A percentile compares a stretch with the other conserved stretches of the same genome.
Conservation (phyloP, 2,329 filamentous ascomycete genomes). For the Botryotinia calthae region DNA sequence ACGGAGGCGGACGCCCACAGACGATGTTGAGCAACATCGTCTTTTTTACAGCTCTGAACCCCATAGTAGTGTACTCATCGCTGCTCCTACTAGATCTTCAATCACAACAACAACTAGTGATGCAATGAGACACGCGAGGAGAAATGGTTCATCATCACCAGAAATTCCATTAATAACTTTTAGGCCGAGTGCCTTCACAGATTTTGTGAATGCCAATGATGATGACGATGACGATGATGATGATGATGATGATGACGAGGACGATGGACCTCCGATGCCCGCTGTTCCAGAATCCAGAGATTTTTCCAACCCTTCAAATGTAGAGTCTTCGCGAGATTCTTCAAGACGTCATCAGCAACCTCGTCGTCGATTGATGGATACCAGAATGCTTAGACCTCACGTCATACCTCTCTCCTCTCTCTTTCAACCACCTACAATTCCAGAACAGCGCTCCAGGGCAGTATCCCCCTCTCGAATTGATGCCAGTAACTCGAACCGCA, state of each 20-base stretch:
- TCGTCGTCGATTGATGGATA: neutral
- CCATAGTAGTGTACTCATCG: neutral
- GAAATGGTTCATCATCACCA: neutral
- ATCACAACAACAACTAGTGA: neutral
- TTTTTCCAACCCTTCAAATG: conserved; percentile 23
- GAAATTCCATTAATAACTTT: conserved; percentile 23
- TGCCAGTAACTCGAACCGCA: neutral
- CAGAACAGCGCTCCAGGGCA: neutral
- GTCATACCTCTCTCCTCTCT: conserved; percentile 30
- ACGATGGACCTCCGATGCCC: conserved; percentile 33
- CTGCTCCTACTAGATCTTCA: neutral
- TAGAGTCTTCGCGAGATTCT: conserved; percentile 22
- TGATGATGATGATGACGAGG: conserved; percentile 15
- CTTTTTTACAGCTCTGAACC: neutral
- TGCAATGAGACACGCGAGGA: neutral
- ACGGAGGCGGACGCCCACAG: neutral
- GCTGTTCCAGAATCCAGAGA: conserved; percentile 34
- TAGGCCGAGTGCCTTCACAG: conserved; percentile 23
- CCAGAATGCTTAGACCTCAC: conserved; percentile 30
- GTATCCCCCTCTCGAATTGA: conserved; percentile 16
- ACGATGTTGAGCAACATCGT: neutral
- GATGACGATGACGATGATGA: neutral
- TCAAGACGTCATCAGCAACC: conserved; percentile 27
- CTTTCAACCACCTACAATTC: conserved; percentile 10
- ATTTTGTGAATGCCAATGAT: neutral